phyloP scores from a whole-genome alignment of 2,329 filamentous ascomycete species.

The Aspergillus puulaauensis region DNA sequence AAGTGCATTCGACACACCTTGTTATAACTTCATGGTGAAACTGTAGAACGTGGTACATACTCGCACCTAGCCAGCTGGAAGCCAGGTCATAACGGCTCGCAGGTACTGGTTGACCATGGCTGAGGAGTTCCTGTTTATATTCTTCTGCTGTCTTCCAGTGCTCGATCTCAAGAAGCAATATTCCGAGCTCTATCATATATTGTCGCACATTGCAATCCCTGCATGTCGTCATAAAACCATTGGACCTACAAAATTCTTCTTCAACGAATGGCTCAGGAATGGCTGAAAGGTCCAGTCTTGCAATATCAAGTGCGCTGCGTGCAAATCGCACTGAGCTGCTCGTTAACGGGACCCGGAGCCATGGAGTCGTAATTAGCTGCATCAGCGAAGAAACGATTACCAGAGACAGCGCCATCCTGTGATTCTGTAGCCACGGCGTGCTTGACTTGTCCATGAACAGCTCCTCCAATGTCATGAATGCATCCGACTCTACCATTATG shows the following conservation, averaged over 20 bases:
- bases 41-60: neutral
- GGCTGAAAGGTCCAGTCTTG: neutral
- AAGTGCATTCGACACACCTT: neutral
- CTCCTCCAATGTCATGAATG: neutral
- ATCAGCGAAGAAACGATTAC: neutral
- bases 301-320: neutral
- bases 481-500: neutral
- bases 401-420: neutral
- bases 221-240: too few species aligned
- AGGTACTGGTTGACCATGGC: neutral
- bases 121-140: neutral
- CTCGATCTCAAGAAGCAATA: conserved; percentile 1
- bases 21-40: neutral
- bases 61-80: neutral
- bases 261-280: neutral
- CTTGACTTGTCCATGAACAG: neutral
- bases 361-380: neutral
- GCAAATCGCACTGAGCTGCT: neutral
- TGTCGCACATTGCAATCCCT: neutral
- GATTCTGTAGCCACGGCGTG: neutral
- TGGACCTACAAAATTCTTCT: neutral
- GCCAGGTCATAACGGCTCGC: neutral
- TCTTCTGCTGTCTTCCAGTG: neutral
- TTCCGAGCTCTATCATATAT: neutral
- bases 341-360: neutral